Percentiles rank a stretch among this genome's conserved stretches.
These are phyloP conservation scores for Trypanosoma brucei DNA, from an alignment of 208 protist genomes.

Conservation along the genomic window DNA sequence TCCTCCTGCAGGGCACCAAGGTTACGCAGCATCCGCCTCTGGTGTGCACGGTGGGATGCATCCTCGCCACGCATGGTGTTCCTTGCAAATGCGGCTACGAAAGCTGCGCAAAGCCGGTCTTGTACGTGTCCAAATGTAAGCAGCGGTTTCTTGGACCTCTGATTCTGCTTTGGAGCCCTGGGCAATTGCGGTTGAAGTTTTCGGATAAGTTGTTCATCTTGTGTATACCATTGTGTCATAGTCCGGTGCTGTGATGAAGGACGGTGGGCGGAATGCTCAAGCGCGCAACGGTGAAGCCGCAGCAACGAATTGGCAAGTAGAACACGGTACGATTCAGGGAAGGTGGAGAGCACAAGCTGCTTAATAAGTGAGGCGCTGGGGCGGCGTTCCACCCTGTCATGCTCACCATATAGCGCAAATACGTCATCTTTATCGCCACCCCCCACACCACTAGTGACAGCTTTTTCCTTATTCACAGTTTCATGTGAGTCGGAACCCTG, in stretches of 20 bases:
- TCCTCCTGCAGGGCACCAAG: constrained; percentile 27
- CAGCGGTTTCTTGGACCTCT: background rate
- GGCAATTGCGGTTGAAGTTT: constrained; percentile 1
- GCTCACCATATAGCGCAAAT: constrained; percentile 23
- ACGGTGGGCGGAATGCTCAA: constrained; percentile 32
- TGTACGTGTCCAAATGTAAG: constrained; percentile 32
- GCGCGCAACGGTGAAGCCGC: constrained; percentile 43
- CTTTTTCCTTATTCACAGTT: constrained; percentile 11
- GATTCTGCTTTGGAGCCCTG: background rate
- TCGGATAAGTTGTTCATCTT: constrained; percentile 20
- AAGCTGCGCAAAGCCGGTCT: constrained; percentile 67
- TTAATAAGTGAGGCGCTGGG: constrained; percentile 8
- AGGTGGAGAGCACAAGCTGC: constrained; percentile 24
- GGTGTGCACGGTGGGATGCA: constrained; percentile 50
- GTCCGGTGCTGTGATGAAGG: constrained; percentile 3
- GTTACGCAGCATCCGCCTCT: constrained; percentile 56
- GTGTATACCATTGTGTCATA: constrained; percentile 23
- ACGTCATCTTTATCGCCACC: constrained; percentile 1
- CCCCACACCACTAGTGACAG: background rate
- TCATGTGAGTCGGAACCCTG: background rate
- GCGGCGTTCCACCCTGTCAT: constrained; percentile 20
- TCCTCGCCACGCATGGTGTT: constrained; percentile 72
- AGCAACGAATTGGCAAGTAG: constrained; percentile 45
- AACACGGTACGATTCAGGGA: constrained; percentile 25
- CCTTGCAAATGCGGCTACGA: constrained; percentile 59